phyloP scores from a whole-genome alignment of 2,329 filamentous ascomycete species.

The Tympanopsis confertula region DNA sequence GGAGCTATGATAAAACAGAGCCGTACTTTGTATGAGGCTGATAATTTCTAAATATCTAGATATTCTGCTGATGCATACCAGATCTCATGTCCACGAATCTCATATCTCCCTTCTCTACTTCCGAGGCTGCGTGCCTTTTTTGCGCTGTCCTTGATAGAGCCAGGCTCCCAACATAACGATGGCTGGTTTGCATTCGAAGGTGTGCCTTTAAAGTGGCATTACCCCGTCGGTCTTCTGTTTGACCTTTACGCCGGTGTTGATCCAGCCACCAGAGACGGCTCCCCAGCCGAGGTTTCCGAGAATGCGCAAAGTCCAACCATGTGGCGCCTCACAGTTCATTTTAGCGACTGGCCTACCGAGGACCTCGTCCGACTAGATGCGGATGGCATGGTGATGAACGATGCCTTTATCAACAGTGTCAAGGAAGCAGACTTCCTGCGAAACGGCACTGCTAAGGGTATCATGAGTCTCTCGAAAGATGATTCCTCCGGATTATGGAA shows the following conservation, averaged over 20 bases:
- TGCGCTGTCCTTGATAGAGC: constrained; percentile 38
- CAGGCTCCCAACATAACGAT: constrained; percentile 24
- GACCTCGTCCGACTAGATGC: constrained; percentile 8
- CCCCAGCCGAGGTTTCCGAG: constrained; percentile 8
- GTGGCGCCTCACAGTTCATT: constrained; percentile 45
- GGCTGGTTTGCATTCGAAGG: constrained; percentile 46
- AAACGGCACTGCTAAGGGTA: constrained; percentile 58
- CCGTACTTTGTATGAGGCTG: constrained; percentile 38
- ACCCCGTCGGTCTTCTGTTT: constrained; percentile 57
- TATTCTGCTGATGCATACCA: constrained; percentile 8
- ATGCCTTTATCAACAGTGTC: constrained; percentile 58
- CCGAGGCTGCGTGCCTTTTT: constrained; percentile 54
- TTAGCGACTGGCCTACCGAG: neutral
- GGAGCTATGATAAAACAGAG: constrained; percentile 45
- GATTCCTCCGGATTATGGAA: constrained; percentile 58
- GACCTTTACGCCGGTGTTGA: constrained; percentile 39
- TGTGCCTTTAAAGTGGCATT: constrained; percentile 55
- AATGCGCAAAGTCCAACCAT: constrained; percentile 30
- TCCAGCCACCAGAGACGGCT: constrained; percentile 35
- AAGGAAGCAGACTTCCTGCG: constrained; percentile 60
- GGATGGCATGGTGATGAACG: constrained; percentile 45
- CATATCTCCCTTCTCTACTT: constrained; percentile 57
- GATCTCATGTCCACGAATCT: constrained; percentile 52
- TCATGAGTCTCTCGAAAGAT: constrained; percentile 60
- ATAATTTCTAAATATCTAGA: neutral